Evolutionary conservation across 495 filamentous ascomycete species (phyloP).

Genomic region (Aspergillus panamensis): DNA sequence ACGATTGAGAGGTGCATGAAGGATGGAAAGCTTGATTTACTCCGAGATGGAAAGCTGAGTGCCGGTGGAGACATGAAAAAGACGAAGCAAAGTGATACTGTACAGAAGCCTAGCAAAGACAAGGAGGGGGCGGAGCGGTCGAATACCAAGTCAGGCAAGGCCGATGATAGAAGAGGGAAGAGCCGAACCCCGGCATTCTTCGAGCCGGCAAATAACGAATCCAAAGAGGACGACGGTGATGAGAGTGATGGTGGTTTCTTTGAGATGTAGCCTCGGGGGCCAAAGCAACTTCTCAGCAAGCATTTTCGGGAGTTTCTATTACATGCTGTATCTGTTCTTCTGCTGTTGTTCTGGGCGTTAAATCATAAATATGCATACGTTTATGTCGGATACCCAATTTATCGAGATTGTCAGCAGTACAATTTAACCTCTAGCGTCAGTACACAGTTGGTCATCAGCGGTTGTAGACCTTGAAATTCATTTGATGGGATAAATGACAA

Average conservation of each 20-base stretch:
- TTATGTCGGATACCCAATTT: conserved; percentile 21
- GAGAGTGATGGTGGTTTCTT: conserved; percentile 59
- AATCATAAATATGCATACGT: conserved; percentile 1
- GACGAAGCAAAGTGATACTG: neutral
- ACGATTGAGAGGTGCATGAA: conserved; percentile 65
- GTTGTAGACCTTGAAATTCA: neutral
- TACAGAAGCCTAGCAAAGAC: conserved; percentile 12
- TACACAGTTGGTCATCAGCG: neutral
- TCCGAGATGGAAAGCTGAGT: conserved; percentile 49
- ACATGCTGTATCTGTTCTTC: conserved; percentile 5
- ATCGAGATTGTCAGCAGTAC: conserved; percentile 9
- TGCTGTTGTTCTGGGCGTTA: conserved; percentile 5
- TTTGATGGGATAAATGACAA: neutral
- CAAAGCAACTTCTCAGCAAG: conserved; percentile 19
- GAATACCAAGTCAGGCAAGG: conserved; percentile 6
- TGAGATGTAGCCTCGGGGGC: conserved; percentile 26
- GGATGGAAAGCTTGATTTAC: conserved; percentile 57
- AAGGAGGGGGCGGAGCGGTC: conserved; percentile 16
- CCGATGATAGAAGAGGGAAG: conserved; percentile 17
- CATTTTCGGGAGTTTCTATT: conserved; percentile 23
- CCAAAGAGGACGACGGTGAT: conserved; percentile 33
- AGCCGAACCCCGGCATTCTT: conserved; percentile 15
- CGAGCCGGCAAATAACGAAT: neutral
- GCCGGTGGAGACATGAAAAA: conserved; percentile 11
- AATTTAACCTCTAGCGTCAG: conserved; percentile 8